Evolutionary conservation across 2,329 filamentous ascomycete species (phyloP), one percentile per base, ranked within the genome.

Genomic region (Drechslerella stenobrocha): DNA sequence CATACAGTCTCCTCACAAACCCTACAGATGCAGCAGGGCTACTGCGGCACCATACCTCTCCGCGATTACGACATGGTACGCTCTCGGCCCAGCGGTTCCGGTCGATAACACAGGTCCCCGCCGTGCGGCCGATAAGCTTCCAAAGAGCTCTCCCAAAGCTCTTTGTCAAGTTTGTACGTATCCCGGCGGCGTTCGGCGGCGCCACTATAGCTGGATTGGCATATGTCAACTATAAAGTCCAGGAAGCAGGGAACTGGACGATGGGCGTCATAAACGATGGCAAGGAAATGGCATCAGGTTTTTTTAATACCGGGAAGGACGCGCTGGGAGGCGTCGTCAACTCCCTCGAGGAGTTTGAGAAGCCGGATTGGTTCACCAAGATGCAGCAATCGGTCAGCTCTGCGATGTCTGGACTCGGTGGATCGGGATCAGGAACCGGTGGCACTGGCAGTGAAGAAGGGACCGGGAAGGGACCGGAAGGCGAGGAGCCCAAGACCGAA

Each of bases 151-250:
- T 98, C 28, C 95, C 95, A 1, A 92, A 89, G 75, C 81, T 98
- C 51, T 85, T 93, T n/a, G 78, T 93, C 74, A 98, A 96, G 79
- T 87, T 98, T 72, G 82, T 86, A 32, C 85, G 90, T 59, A 81
- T 96, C 56, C 93, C 93, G 18, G 93, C 93, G 61, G 87, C 96
- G 79, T 91, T 96, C 74, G 93, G 92, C 40, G 90, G 90, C 40
- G 83, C 91, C 46, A 89, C 90, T 74, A 83, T 98, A 71, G 91
- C 89, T 11, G 89, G 88, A 1, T 79, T 95, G 64, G 90, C 90
- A 23, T 98, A 96, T 82, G 79, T 98, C 48, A 93, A 98, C 76
- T 97, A 98, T 76, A 93, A 98, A 77, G 92, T 93, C 70, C 85
- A 87, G 58, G 88, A 90, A 79, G 87, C 88, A 20, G 88, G 87